These are phyloP conservation scores for Kazachstania africana DNA, from an alignment of 805 yeast genomes.

Conservation along the genomic window DNA sequence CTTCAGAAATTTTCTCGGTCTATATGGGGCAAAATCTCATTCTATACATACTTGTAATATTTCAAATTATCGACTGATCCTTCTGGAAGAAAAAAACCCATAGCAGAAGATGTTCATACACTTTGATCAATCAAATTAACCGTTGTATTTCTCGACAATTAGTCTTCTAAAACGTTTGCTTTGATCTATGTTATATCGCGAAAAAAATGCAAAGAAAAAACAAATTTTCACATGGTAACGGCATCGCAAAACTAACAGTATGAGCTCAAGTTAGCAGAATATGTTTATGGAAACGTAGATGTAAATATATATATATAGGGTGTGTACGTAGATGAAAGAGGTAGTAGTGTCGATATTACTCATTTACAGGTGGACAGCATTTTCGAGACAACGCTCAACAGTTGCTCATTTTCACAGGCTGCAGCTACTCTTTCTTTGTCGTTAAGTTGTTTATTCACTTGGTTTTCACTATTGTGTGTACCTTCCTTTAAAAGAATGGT, in stretches of 20 bases:
- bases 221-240: too few species aligned
- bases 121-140: too few species aligned
- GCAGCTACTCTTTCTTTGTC: constrained; percentile 98
- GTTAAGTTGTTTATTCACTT: constrained; percentile 91
- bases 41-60: constrained; percentile 34
- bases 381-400: constrained; percentile 77
- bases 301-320: background rate
- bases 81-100: constrained; percentile 59
- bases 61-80: constrained; percentile 39
- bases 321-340: background rate
- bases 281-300: background rate
- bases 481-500: constrained; percentile 78
- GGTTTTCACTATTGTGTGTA: constrained; percentile 89
- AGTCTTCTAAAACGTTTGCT: too few species aligned
- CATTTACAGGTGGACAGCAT: constrained; percentile 76
- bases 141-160: too few species aligned
- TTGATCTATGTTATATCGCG: too few species aligned
- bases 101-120: too few species aligned
- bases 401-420: constrained; percentile 94
- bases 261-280: too few species aligned
- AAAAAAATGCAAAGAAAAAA: too few species aligned
- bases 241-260: too few species aligned
- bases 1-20: too few species aligned
- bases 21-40: too few species aligned
- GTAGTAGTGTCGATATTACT: background rate